Evolutionary conservation across 805 yeast species (phyloP).

Genomic region (Teunomyces pallodes): DNA sequence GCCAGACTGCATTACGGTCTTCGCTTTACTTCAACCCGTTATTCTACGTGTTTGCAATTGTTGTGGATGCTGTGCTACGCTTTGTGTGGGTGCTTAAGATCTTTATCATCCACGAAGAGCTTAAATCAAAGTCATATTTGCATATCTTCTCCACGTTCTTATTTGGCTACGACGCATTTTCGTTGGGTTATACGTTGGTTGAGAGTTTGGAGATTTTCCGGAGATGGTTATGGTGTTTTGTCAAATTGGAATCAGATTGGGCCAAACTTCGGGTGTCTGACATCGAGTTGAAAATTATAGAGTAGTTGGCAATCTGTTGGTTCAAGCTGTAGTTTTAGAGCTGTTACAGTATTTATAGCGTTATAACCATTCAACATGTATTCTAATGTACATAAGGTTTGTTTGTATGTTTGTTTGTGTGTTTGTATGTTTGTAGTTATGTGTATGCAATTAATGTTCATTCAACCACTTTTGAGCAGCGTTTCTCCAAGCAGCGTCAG

Average conservation of each 20-base stretch:
- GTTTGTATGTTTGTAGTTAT: background rate
- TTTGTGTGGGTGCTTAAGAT: slow-evolving; percentile 73
- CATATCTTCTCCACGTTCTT: slow-evolving; percentile 25
- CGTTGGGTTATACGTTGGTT: slow-evolving; percentile 60
- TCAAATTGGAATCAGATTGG: slow-evolving; percentile 80
- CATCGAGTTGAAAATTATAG: slow-evolving; percentile 7
- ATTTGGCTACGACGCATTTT: slow-evolving; percentile 39
- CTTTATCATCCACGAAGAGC: slow-evolving; percentile 31
- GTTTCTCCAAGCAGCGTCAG: slow-evolving; percentile 48
- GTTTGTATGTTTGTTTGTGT: background rate
- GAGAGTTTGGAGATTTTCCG: slow-evolving; percentile 76
- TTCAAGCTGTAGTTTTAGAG: too few species aligned
- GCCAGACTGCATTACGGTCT: slow-evolving; percentile 8
- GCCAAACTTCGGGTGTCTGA: slow-evolving; percentile 25
- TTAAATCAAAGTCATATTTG: slow-evolving; percentile 9
- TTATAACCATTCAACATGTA: background rate
- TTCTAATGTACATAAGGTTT: background rate
- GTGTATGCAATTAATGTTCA: slow-evolving; percentile 9
- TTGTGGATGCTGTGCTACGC: slow-evolving; percentile 62
- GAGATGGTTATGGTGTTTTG: slow-evolving; percentile 86
- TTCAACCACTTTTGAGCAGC: slow-evolving; percentile 46
- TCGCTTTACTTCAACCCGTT: background rate
- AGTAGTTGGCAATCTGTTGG: background rate
- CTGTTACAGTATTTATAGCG: too few species aligned
- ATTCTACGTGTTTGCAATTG: slow-evolving; percentile 55